phyloP scores from a whole-genome alignment of 176 grass and related monocot genomes.

The Zea luxurians region DNA sequence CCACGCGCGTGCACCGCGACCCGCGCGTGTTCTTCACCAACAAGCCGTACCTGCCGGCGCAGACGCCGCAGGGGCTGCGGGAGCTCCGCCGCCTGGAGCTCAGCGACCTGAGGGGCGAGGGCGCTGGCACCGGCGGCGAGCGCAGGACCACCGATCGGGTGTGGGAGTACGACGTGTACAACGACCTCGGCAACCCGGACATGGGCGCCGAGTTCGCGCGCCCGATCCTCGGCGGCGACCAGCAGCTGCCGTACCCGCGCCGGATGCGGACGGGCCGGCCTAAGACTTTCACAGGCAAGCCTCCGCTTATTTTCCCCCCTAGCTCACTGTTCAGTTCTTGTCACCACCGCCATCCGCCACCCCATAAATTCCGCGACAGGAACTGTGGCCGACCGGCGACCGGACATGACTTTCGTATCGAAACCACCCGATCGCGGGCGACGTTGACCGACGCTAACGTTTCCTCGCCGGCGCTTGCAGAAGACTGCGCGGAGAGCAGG shows the following conservation, averaged over 20 bases:
- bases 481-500: constrained; percentile 62
- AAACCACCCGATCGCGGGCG: constrained; percentile 31
- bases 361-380: constrained; percentile 30
- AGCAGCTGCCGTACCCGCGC: constrained; percentile 69
- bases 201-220: constrained; percentile 63
- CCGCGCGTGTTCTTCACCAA: constrained; percentile 85
- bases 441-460: neutral
- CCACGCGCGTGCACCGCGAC: constrained; percentile 33
- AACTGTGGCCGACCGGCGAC: too few species aligned
- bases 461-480: constrained; percentile 35
- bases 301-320: neutral
- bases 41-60: constrained; percentile 73
- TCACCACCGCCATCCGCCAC: neutral
- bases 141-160: constrained; percentile 55
- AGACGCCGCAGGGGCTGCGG: constrained; percentile 76
- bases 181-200: constrained; percentile 85
- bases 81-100: constrained; percentile 62
- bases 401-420: too few species aligned
- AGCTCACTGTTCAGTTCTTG: neutral
- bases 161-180: constrained; percentile 81
- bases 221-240: constrained; percentile 62
- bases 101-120: constrained; percentile 58
- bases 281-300: constrained; percentile 59
- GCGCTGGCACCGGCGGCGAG: constrained; percentile 43
- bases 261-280: constrained; percentile 67